These are phyloP conservation scores for Rosellinia necatrix DNA, from an alignment of 2,329 filamentous ascomycete species.

Conservation along the genomic window DNA sequence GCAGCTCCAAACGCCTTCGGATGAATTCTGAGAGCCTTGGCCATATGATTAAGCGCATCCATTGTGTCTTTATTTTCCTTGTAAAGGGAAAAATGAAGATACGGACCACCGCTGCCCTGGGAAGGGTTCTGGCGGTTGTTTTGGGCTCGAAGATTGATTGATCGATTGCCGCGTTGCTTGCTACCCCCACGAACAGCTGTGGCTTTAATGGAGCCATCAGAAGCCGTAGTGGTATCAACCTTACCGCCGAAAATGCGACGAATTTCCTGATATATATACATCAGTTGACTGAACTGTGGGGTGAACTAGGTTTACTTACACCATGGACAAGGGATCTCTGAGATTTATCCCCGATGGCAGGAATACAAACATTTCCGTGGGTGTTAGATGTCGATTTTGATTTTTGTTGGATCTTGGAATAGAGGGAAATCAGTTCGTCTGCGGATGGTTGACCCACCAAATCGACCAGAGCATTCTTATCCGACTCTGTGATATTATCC, in stretches of 20 bases:
- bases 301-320: constrained; percentile 35
- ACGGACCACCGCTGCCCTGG: constrained; percentile 63
- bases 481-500: constrained; percentile 25
- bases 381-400: constrained; percentile 28
- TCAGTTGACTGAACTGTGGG: constrained; percentile 26
- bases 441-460: constrained; percentile 33
- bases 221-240: constrained; percentile 73
- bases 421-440: constrained; percentile 34
- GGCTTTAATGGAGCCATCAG: constrained; percentile 65
- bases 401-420: constrained; percentile 31
- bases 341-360: constrained; percentile 36
- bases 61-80: constrained; percentile 98
- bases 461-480: constrained; percentile 30
- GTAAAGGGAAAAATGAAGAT: constrained; percentile 88
- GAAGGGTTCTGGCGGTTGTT: constrained; percentile 33
- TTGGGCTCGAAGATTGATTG: constrained; percentile 30
- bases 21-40: constrained; percentile 74
- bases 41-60: constrained; percentile 81
- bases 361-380: constrained; percentile 33
- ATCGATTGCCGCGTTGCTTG: constrained; percentile 38
- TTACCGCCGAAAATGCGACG: constrained; percentile 79
- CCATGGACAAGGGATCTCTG: constrained; percentile 51
- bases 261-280: constrained; percentile 53
- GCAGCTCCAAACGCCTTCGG: constrained; percentile 75
- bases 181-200: constrained; percentile 40